Evolutionary conservation across 2,329 filamentous ascomycete genomes (phyloP).

Genomic region (Thielaviopsis populi): DNA sequence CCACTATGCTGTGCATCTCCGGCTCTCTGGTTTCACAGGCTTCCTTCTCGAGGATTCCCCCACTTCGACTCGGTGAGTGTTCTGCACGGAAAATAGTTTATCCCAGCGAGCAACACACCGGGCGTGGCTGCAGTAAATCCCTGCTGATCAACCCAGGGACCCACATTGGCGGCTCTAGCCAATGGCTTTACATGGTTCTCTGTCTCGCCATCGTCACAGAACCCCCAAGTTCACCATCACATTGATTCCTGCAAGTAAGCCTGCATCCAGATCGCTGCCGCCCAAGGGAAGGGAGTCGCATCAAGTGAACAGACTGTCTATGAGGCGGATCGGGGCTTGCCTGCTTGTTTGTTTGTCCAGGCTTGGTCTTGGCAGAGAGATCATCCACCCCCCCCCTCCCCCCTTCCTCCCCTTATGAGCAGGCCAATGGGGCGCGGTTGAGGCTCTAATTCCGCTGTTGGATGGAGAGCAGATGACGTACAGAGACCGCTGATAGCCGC

Average conservation of each 20-base stretch:
- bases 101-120: background rate
- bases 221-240: background rate
- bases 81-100: background rate
- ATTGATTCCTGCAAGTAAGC: background rate
- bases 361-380: background rate
- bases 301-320: too few species aligned
- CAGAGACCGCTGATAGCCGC: background rate
- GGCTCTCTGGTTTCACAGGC: background rate
- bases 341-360: background rate
- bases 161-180: background rate
- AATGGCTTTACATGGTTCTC: constrained; percentile 10
- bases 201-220: background rate
- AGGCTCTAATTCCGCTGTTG: background rate
- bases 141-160: background rate
- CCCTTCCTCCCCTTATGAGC: too few species aligned
- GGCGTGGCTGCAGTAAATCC: background rate
- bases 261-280: background rate
- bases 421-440: background rate
- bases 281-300: background rate
- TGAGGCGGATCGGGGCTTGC: too few species aligned
- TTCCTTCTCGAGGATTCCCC: background rate
- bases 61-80: too few species aligned
- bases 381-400: background rate
- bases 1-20: background rate
- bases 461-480: background rate